Conservation (phyloP, 1,284 basidiomycete species). For the Fistulinella cinereoalba region DNA sequence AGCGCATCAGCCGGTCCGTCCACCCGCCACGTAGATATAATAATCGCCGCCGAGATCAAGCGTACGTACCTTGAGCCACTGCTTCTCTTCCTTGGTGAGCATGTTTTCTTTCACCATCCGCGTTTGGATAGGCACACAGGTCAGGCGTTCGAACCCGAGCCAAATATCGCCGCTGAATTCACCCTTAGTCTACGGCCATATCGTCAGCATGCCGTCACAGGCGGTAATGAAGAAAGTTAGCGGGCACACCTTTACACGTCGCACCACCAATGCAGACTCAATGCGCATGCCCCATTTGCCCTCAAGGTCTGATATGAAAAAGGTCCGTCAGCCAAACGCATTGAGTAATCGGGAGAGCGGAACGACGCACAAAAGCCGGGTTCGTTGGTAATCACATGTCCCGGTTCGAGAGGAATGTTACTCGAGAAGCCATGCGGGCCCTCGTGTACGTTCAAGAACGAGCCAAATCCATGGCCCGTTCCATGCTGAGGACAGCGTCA, state of each 20-base stretch:
- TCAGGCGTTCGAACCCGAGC: constrained; percentile 86
- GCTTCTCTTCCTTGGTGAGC: constrained; percentile 82
- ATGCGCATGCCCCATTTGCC: constrained; percentile 88
- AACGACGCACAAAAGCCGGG: constrained; percentile 73
- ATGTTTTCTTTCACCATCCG: constrained; percentile 84
- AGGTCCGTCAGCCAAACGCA: constrained; percentile 12
- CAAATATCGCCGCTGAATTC: constrained; percentile 73
- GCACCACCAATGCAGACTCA: constrained; percentile 78
- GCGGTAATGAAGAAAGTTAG: constrained; percentile 5
- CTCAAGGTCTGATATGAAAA: constrained; percentile 60
- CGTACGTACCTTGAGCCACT: constrained; percentile 91
- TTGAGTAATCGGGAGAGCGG: constrained; percentile 13
- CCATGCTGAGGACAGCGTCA: constrained; percentile 56
- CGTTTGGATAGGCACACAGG: constrained; percentile 92
- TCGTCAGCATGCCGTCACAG: constrained; percentile 7
- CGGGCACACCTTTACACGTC: constrained; percentile 62
- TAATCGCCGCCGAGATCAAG: constrained; percentile 17
- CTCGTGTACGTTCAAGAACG: constrained; percentile 79
- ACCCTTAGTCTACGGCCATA: constrained; percentile 55
- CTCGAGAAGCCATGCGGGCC: constrained; percentile 72
- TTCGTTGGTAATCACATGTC: constrained; percentile 87
- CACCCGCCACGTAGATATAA: neutral
- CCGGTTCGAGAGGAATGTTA: constrained; percentile 66
- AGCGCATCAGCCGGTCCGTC: constrained; percentile 2
- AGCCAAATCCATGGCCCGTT: constrained; percentile 81